phyloP scores from a whole-genome alignment of 345 rosid species.

The Microthlaspi erraticum region DNA sequence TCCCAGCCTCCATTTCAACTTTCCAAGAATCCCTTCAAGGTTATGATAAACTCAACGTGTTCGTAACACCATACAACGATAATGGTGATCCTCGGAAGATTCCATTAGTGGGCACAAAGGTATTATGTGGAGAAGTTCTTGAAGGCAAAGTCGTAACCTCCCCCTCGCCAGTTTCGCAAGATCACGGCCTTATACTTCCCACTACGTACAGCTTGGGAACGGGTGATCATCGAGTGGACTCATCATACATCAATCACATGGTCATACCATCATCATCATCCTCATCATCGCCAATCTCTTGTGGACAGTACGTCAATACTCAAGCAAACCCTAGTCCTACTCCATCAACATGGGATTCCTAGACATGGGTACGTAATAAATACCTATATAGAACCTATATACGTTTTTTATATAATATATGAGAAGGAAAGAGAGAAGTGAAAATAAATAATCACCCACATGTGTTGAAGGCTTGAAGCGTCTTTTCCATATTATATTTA shows the following conservation, averaged over 20 bases:
- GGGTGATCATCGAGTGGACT: slow-evolving; percentile 49
- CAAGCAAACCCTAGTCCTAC: slow-evolving; percentile 62
- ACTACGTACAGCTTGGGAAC: slow-evolving; percentile 44
- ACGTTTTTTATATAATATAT: slow-evolving; percentile 29
- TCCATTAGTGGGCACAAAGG: slow-evolving; percentile 47
- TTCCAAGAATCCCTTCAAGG: slow-evolving; percentile 43
- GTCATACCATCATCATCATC: slow-evolving; percentile 59
- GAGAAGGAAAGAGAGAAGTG: slow-evolving; percentile 24
- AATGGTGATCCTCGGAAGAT: slow-evolving; percentile 1
- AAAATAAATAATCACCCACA: slow-evolving; percentile 39
- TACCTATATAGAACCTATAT: slow-evolving; percentile 45
- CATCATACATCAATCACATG: slow-evolving; percentile 63
- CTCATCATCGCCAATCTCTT: slow-evolving; percentile 49
- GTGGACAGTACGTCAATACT: slow-evolving; percentile 49
- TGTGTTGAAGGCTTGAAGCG: slow-evolving; percentile 25
- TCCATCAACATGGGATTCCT: slow-evolving; percentile 58
- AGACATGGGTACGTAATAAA: slow-evolving; percentile 46
- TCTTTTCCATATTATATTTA: slow-evolving; percentile 20
- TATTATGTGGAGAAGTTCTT: slow-evolving; percentile 58
- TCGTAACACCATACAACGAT: slow-evolving; percentile 40
- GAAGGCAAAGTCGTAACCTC: slow-evolving; percentile 47
- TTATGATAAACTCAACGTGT: slow-evolving; percentile 31
- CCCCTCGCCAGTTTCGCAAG: slow-evolving; percentile 35
- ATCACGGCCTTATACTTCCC: slow-evolving; percentile 41
- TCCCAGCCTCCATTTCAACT: slow-evolving; percentile 41